These are phyloP conservation scores for Diplocarpon mali DNA, from an alignment of 2,329 filamentous ascomycete genomes.

Conservation along the genomic window DNA sequence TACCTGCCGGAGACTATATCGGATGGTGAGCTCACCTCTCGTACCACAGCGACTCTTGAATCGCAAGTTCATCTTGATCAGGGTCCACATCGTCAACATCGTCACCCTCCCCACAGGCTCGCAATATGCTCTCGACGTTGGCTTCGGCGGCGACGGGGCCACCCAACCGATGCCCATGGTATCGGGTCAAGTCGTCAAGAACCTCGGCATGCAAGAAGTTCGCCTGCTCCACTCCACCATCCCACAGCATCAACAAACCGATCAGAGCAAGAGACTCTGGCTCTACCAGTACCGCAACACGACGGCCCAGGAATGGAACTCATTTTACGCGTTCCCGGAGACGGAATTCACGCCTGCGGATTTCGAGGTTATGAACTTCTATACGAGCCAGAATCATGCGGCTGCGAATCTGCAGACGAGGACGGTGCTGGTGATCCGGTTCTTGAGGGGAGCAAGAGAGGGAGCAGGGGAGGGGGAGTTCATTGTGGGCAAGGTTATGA, in stretches of 20 bases:
- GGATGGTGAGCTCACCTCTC: constrained; percentile 19
- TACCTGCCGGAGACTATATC: constrained; percentile 18
- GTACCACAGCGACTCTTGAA: neutral
- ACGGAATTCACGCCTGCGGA: constrained; percentile 51
- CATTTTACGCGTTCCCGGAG: constrained; percentile 55
- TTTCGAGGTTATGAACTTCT: constrained; percentile 50
- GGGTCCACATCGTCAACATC: constrained; percentile 50
- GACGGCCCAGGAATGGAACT: constrained; percentile 40
- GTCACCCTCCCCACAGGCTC: constrained; percentile 37
- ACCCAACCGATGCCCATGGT: constrained; percentile 45
- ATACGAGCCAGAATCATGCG: constrained; percentile 42
- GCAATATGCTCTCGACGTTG: constrained; percentile 47
- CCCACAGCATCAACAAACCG: constrained; percentile 29
- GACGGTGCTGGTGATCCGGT: constrained; percentile 43
- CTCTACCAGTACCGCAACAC: constrained; percentile 49
- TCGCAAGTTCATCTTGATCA: constrained; percentile 10
- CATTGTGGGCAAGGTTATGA: constrained; percentile 41
- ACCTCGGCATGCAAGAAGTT: constrained; percentile 44
- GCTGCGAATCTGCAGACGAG: constrained; percentile 48
- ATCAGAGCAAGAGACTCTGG: constrained; percentile 42
- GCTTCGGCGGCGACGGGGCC: constrained; percentile 52
- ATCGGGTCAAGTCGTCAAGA: constrained; percentile 25
- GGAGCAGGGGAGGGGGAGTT: constrained; percentile 25
- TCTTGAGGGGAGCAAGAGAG: constrained; percentile 34
- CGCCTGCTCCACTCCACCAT: constrained; percentile 41